These are phyloP conservation scores for Knoxdaviesia capensis DNA, from an alignment of 2,329 filamentous ascomycete species.

Conservation along the genomic window DNA sequence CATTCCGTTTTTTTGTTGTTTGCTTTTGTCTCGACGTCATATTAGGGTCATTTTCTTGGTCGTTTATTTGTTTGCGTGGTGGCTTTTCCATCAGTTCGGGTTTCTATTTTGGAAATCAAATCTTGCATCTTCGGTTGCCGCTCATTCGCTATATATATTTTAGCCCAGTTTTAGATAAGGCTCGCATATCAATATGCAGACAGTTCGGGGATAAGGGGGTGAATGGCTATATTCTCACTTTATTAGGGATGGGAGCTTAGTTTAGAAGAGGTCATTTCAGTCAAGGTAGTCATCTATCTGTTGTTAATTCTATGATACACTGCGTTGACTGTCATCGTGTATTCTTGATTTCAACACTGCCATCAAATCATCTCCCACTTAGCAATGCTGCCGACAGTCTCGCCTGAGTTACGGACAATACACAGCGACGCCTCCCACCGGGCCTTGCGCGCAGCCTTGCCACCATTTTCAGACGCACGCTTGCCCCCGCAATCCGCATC, in stretches of 20 bases:
- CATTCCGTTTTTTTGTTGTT: not conserved
- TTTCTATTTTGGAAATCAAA: too few relatives aligned
- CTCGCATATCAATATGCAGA: too few relatives aligned
- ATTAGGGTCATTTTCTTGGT: too few relatives aligned
- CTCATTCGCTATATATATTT: too few relatives aligned
- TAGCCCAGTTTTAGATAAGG: too few relatives aligned
- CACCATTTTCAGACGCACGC: too few relatives aligned
- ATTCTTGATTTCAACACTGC: not conserved
- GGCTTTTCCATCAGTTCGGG: too few relatives aligned
- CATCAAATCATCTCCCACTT: slow-evolving; percentile 47
- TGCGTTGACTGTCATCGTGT: not conserved
- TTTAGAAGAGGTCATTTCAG: not conserved
- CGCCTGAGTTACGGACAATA: slow-evolving; percentile 65
- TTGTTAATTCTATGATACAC: not conserved
- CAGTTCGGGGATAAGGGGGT: not conserved
- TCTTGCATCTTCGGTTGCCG: too few relatives aligned
- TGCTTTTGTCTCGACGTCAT: not conserved
- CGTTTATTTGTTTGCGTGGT: too few relatives aligned
- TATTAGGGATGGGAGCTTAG: not conserved
- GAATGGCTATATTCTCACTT: not conserved
- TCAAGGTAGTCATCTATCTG: not conserved
- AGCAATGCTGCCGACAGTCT: slow-evolving; percentile 59
- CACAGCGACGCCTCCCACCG: slow-evolving; percentile 37
- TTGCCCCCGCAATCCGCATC: not conserved
- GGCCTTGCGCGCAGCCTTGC: not conserved